These are phyloP conservation scores for Trichomonascaceae sp. DNA, from an alignment of 1,139 yeast genomes.

Conservation along the genomic window DNA sequence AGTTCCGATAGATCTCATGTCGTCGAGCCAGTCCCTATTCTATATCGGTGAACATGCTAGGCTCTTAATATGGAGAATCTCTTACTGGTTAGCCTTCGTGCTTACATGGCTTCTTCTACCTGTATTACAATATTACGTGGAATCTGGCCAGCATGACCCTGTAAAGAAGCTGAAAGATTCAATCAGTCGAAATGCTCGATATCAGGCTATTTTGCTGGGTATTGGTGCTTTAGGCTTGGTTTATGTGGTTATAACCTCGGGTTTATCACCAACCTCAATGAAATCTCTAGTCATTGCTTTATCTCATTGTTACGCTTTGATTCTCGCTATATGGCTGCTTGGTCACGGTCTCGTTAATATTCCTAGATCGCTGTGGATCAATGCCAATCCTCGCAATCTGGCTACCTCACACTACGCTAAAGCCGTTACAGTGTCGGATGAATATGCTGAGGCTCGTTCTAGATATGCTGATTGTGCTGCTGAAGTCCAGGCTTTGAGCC, in stretches of 20 bases:
- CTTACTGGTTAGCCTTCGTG: slow-evolving; percentile 74
- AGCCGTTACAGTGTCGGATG: slow-evolving; percentile 55
- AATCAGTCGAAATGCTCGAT: slow-evolving; percentile 48
- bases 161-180: slow-evolving; percentile 50
- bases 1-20: slow-evolving; percentile 50
- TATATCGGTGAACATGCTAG: slow-evolving; percentile 44
- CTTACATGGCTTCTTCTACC: slow-evolving; percentile 72
- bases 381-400: slow-evolving; percentile 38
- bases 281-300: slow-evolving; percentile 68
- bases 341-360: slow-evolving; percentile 71
- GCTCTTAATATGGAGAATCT: slow-evolving; percentile 58
- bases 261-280: slow-evolving; percentile 49
- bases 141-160: slow-evolving; percentile 58
- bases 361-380: slow-evolving; percentile 55
- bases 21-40: slow-evolving; percentile 33
- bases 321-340: slow-evolving; percentile 76
- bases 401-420: slow-evolving; percentile 46
- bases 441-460: slow-evolving; percentile 57
- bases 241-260: slow-evolving; percentile 57
- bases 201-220: slow-evolving; percentile 52
- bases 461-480: slow-evolving; percentile 60
- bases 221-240: slow-evolving; percentile 50
- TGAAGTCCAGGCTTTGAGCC: slow-evolving; percentile 47
- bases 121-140: slow-evolving; percentile 61
- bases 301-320: slow-evolving; percentile 72